Conservation (phyloP, 1,284 basidiomycete genomes). For the Baeospora myosura region DNA sequence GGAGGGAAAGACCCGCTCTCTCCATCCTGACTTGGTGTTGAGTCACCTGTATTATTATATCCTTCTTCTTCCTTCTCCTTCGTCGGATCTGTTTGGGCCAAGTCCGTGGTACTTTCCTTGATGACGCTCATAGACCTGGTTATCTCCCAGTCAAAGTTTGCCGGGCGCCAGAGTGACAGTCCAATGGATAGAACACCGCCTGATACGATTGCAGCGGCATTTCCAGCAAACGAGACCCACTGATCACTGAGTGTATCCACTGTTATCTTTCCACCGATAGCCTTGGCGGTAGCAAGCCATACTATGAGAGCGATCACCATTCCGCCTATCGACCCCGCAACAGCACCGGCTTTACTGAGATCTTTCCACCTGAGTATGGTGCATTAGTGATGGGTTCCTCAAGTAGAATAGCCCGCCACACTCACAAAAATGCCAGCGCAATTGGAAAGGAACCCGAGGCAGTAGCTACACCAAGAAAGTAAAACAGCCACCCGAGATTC, state of each 20-base stretch:
- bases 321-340: conserved; percentile 38
- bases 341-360: conserved; percentile 17
- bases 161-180: conserved; percentile 30
- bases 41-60: too few relatives aligned
- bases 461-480: too few relatives aligned
- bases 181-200: conserved; percentile 36
- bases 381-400: not conserved
- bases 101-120: too few relatives aligned
- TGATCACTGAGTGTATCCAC: conserved; percentile 27
- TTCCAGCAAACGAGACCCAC: conserved; percentile 34
- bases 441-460: too few relatives aligned
- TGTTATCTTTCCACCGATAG: conserved; percentile 31
- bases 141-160: conserved; percentile 32
- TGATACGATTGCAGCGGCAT: conserved; percentile 38
- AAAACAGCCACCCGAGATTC: too few relatives aligned
- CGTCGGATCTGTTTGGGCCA: too few relatives aligned
- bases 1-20: too few relatives aligned
- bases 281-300: conserved; percentile 39
- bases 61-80: too few relatives aligned
- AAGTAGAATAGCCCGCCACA: not conserved
- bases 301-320: conserved; percentile 35
- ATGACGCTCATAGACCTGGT: conserved; percentile 12
- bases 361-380: conserved; percentile 14
- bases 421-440: too few relatives aligned
- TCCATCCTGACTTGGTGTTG: too few relatives aligned